Percentiles rank a stretch among this genome's conserved stretches.
phyloP scores from a whole-genome alignment of 495 filamentous ascomycete genomes.

The Tetracladium marchalianum region DNA sequence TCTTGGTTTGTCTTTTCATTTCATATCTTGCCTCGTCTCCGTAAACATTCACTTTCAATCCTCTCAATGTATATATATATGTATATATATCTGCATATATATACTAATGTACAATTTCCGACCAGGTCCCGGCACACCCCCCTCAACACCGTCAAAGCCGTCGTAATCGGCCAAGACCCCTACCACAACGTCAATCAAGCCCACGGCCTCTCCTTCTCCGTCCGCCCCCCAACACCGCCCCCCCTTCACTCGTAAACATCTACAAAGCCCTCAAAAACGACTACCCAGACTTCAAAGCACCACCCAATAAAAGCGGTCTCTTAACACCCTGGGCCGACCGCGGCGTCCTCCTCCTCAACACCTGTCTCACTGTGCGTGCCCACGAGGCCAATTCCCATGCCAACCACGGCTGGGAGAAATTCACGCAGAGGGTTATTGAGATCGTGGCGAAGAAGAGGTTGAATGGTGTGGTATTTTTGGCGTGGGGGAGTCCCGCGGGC shows the following conservation, averaged over 20 bases:
- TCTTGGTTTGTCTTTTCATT: conserved; percentile 62
- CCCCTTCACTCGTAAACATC: conserved; percentile 84
- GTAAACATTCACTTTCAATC: background rate
- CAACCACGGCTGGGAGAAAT: conserved; percentile 78
- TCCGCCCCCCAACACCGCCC: conserved; percentile 79
- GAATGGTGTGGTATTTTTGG: conserved; percentile 83
- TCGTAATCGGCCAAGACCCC: conserved; percentile 92
- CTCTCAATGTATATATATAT: background rate
- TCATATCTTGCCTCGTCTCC: background rate
- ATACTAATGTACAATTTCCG: background rate
- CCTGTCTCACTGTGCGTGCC: conserved; percentile 82
- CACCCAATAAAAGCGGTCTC: conserved; percentile 67
- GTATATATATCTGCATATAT: background rate
- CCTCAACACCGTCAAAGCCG: conserved; percentile 71
- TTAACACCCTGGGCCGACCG: conserved; percentile 88
- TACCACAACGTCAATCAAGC: conserved; percentile 96
- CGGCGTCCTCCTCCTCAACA: conserved; percentile 86
- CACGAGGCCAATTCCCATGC: conserved; percentile 78
- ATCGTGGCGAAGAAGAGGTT: conserved; percentile 64
- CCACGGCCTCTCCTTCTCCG: conserved; percentile 90
- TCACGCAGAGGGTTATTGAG: conserved; percentile 87
- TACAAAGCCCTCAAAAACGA: conserved; percentile 78
- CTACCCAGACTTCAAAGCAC: conserved; percentile 68
- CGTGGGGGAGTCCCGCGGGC: conserved; percentile 78
- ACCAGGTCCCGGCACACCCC: conserved; percentile 83